Evolutionary conservation across 176 grass and related monocot genomes (phyloP), one percentile per base, ranked within the genome.

Genomic region (Rhynchospora tenuis): DNA sequence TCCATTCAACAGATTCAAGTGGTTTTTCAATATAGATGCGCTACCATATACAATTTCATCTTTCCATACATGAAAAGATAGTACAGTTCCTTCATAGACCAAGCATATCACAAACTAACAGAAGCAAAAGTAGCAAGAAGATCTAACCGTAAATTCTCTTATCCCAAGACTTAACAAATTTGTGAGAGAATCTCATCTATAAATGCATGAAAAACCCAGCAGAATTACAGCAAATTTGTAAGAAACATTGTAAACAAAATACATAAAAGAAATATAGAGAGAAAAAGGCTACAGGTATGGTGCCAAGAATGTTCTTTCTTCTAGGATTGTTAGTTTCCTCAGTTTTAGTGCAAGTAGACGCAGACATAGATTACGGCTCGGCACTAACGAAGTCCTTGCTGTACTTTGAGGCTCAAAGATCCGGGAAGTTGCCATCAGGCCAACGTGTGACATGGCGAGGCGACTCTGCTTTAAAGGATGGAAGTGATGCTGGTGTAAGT

Each of bases 391-490:
- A 88, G 16, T 91, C 90, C 24, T 91, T 96, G 83, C 93, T 96
- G 45, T 96, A 96, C 65, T 96, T 89, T 82, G 93, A 96, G 80
- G 87, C 74, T 6, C 93, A 96, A 79, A 88, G 93, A 56, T 92
- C 93, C 23, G 93, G 93, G 8, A 86, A 15, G 64, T 74, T 96
- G 33, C 93, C 90, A 14, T 16, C 83, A 0, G 60, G n/a, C 55
- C 93, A 93, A 87, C 90, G 93, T 45, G 90, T 93, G 14, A 42
- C 12, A 28, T 96, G 93, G 93, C 93, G 93, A 2, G 85, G 78
- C 14, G 68, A 93, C 84, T 96, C 93, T 11, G 93, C 90, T 9
- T 78, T 89, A 38, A 9, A n/a, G 12, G 93, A 96, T 59, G 93
- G 90, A 12, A 43, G 5, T 7, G 89, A 96, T 82, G 83, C 83